Conservation (phyloP, 371 early-diverging fungal species). For the Entomophthora muscae region DNA sequence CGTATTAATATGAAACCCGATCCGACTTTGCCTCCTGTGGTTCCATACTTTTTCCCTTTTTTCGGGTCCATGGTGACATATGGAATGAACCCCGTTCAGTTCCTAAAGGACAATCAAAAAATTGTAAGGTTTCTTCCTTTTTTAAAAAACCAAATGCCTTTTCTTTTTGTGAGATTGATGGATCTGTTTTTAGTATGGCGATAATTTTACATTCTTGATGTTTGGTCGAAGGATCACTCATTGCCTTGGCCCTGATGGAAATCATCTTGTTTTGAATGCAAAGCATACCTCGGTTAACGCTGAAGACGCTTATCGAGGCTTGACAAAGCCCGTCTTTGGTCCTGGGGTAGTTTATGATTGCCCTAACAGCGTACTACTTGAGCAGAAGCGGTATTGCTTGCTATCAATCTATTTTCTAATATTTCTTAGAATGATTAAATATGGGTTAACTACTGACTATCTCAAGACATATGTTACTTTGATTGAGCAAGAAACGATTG, state of each 20-base stretch:
- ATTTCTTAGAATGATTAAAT: conserved; percentile 71
- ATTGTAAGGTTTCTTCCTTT: not conserved
- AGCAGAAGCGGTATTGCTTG: conserved; percentile 65
- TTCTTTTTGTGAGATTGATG: not conserved
- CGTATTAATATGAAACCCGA: conserved; percentile 13
- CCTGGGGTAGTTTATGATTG: conserved; percentile 93
- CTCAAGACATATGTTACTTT: conserved; percentile 78
- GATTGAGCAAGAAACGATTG: conserved; percentile 61
- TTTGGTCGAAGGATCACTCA: conserved; percentile 80
- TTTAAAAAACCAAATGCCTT: not conserved
- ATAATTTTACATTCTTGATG: conserved; percentile 84
- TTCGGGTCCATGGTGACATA: conserved; percentile 76
- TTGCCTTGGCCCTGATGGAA: conserved; percentile 80
- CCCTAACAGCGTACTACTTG: conserved; percentile 81
- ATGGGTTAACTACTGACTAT: conserved; percentile 67
- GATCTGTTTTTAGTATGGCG: conserved; percentile 49
- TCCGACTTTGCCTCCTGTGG: conserved; percentile 59
- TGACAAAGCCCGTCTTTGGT: conserved; percentile 93
- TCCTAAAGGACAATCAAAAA: conserved; percentile 48
- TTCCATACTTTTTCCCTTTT: conserved; percentile 76
- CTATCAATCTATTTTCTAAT: not conserved
- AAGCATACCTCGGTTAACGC: conserved; percentile 76
- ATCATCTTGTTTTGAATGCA: conserved; percentile 89
- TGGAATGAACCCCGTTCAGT: conserved; percentile 79
- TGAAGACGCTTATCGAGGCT: conserved; percentile 80